Percentiles rank a stretch among this genome's conserved stretches.
phyloP scores from a whole-genome alignment of 257 asterid species.

The Penstemon eatonii region DNA sequence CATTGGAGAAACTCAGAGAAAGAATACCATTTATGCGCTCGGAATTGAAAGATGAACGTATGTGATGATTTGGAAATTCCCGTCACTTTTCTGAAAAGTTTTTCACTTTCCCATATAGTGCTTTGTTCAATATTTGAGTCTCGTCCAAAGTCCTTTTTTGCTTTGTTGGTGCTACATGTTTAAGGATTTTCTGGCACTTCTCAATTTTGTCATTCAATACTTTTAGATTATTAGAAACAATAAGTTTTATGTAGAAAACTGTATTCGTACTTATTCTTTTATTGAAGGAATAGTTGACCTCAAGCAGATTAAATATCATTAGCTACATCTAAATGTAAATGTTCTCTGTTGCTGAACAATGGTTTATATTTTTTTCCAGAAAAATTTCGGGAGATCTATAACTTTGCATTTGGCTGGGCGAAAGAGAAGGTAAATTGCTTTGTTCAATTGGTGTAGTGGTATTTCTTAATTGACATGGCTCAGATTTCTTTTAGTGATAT shows the following conservation, averaged over 20 bases:
- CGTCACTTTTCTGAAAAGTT: conserved; percentile 11
- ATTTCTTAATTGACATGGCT: conserved; percentile 6
- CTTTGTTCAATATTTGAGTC: conserved; percentile 19
- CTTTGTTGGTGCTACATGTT: conserved; percentile 20
- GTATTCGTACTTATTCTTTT: conserved; percentile 8
- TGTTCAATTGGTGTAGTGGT: neutral
- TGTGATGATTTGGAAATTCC: conserved; percentile 42
- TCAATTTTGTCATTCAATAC: neutral
- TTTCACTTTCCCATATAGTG: neutral
- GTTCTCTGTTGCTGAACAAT: conserved; percentile 23
- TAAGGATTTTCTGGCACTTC: conserved; percentile 13
- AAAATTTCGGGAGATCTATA: conserved; percentile 85
- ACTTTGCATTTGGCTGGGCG: conserved; percentile 99
- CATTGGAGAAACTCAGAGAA: conserved; percentile 88
- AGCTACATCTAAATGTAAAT: neutral
- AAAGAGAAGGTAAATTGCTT: conserved; percentile 80
- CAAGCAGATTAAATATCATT: conserved; percentile 12
- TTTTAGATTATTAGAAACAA: conserved; percentile 7
- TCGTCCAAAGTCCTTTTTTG: neutral
- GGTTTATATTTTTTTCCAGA: conserved; percentile 47
- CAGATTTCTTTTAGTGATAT: neutral
- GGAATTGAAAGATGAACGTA: conserved; percentile 97
- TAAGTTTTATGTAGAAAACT: neutral
- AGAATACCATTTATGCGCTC: conserved; percentile 90
- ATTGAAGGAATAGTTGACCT: neutral